These are phyloP conservation scores for Insectozyma bohioensis DNA, from an alignment of 1,139 yeast species.

Conservation along the genomic window DNA sequence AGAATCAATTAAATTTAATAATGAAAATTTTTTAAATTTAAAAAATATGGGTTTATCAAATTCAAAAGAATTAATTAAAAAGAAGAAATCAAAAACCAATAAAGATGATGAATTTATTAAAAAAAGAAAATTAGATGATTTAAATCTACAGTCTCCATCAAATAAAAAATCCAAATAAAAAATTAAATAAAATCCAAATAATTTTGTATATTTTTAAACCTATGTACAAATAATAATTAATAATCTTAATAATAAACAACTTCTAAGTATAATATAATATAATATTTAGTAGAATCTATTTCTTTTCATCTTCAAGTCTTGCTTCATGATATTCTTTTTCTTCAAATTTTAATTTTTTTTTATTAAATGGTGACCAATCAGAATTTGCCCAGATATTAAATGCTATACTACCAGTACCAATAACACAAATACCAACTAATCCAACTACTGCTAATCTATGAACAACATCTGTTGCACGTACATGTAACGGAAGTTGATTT, in stretches of 20 bases:
- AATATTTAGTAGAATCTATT: too few relatives aligned
- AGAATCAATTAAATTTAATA: slow-evolving; percentile 30
- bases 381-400: slow-evolving; percentile 63
- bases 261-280: too few relatives aligned
- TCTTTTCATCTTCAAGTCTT: slow-evolving; percentile 16
- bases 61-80: slow-evolving; percentile 39
- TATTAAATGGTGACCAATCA: slow-evolving; percentile 45
- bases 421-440: slow-evolving; percentile 59
- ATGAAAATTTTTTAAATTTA: slow-evolving; percentile 35
- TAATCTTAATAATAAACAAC: too few relatives aligned
- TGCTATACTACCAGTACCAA: slow-evolving; percentile 56
- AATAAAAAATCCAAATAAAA: slow-evolving; percentile 1
- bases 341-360: slow-evolving; percentile 39
- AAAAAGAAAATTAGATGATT: slow-evolving; percentile 9
- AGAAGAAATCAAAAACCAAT: slow-evolving; percentile 22
- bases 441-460: slow-evolving; percentile 83
- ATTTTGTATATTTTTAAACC: too few relatives aligned
- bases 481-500: slow-evolving; percentile 42
- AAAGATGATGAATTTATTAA: slow-evolving; percentile 8
- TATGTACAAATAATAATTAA: too few relatives aligned
- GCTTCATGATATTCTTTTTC: slow-evolving; percentile 32
- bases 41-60: slow-evolving; percentile 38
- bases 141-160: slow-evolving; percentile 1
- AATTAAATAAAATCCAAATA: slow-evolving; percentile 2
- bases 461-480: slow-evolving; percentile 69